Percentiles rank a stretch among this genome's conserved stretches.
Conservation (phyloP, 2,329 filamentous ascomycete species). For the Cordyceps cicadae region DNA sequence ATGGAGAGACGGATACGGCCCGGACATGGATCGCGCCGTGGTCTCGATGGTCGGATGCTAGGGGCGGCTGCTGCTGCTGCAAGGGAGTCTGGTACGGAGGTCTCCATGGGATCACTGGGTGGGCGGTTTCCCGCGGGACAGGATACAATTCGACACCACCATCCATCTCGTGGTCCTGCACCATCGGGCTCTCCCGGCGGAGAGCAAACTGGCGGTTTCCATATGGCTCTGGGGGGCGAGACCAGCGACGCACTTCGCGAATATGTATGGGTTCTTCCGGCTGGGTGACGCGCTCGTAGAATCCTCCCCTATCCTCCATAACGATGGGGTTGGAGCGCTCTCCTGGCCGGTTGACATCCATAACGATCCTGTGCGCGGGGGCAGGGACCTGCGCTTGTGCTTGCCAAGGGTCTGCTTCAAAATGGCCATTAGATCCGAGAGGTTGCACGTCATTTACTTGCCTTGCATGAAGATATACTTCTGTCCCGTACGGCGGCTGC, state of each 20-base stretch:
- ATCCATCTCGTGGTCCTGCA: constrained; percentile 6
- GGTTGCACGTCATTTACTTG: constrained; percentile 4
- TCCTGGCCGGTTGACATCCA: constrained; percentile 24
- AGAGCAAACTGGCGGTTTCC: neutral
- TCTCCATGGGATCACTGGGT: neutral
- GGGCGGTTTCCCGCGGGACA: neutral
- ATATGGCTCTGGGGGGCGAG: constrained; percentile 3
- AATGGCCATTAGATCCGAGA: neutral
- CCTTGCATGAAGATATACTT: neutral
- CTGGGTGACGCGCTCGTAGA: constrained; percentile 26
- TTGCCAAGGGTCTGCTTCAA: constrained; percentile 2
- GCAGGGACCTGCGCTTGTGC: constrained; percentile 14
- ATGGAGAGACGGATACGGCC: neutral
- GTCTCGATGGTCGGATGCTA: neutral
- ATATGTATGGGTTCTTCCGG: constrained; percentile 13
- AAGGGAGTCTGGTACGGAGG: neutral
- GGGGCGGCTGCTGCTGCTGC: neutral
- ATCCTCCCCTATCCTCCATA: constrained; percentile 33
- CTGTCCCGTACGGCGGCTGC: neutral
- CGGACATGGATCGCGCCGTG: constrained; percentile 1
- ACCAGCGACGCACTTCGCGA: constrained; percentile 10
- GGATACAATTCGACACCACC: constrained; percentile 1
- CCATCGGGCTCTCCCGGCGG: constrained; percentile 4
- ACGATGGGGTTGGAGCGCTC: constrained; percentile 25
- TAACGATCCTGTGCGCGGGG: constrained; percentile 21